Evolutionary conservation across 2,329 filamentous ascomycete species (phyloP).

Genomic region (Cladosporium sp.): DNA sequence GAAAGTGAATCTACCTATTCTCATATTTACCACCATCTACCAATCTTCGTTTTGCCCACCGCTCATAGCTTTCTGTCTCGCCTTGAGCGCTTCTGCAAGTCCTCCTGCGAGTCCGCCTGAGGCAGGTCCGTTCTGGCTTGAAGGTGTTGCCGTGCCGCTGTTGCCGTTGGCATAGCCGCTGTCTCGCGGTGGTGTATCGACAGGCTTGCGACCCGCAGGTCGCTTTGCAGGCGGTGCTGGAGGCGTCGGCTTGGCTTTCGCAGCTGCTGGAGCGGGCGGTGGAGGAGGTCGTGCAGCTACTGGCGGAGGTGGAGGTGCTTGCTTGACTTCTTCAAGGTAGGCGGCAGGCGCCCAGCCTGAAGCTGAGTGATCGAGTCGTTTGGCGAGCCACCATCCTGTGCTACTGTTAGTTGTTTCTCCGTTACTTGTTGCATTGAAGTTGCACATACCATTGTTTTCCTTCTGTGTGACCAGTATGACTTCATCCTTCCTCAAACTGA

Average conservation of each 20-base stretch:
- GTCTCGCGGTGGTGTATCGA: constrained; percentile 65
- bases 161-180: constrained; percentile 44
- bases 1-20: too few species aligned
- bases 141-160: constrained; percentile 31
- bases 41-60: constrained; percentile 23
- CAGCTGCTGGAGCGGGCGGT: constrained; percentile 51
- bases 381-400: constrained; percentile 92
- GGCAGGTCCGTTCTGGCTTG: constrained; percentile 35
- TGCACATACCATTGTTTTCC: constrained; percentile 78
- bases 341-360: constrained; percentile 93
- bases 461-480: constrained; percentile 88
- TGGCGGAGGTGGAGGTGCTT: constrained; percentile 51
- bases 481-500: constrained; percentile 75
- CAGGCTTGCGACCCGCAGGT: constrained; percentile 69
- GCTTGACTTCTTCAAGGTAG: constrained; percentile 79
- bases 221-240: constrained; percentile 78
- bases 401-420: constrained; percentile 19
- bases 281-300: constrained; percentile 51
- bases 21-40: too few species aligned
- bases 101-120: constrained; percentile 47
- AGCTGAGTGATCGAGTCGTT: constrained; percentile 61
- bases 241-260: constrained; percentile 63
- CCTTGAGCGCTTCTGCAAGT: constrained; percentile 47
- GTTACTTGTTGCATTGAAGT: background rate
- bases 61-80: constrained; percentile 48